These are phyloP conservation scores for Macadamia tetraphylla DNA, from an alignment of 164 flowering plant species.

Conservation along the genomic window DNA sequence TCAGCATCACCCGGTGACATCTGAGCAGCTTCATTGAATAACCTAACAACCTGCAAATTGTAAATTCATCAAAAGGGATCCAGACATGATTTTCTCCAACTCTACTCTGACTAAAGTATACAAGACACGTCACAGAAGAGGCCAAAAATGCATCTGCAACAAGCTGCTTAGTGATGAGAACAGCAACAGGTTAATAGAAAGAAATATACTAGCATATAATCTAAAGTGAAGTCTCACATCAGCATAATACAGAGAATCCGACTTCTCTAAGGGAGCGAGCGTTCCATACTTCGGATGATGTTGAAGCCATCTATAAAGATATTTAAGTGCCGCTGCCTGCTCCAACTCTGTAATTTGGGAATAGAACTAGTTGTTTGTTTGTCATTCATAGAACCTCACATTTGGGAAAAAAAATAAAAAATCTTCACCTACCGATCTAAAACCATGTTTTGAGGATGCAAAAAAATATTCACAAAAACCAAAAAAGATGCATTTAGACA, in stretches of 20 bases:
- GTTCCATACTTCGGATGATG: constrained; percentile 82
- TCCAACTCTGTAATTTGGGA: constrained; percentile 69
- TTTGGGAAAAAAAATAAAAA: background rate
- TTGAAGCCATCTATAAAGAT: constrained; percentile 81
- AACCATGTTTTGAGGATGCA: background rate
- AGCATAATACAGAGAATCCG: constrained; percentile 67
- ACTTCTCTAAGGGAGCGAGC: constrained; percentile 50
- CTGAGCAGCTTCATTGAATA: constrained; percentile 85
- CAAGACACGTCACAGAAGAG: background rate
- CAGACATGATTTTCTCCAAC: background rate
- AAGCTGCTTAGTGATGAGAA: background rate
- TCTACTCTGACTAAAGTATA: background rate
- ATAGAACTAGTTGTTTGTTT: background rate
- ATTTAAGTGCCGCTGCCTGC: constrained; percentile 84
- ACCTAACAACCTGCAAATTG: constrained; percentile 53
- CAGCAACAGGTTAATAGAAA: background rate
- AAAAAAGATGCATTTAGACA: background rate
- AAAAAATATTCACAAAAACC: background rate
- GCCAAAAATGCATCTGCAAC: background rate
- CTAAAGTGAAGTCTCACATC: constrained; percentile 57
- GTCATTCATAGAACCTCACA: background rate
- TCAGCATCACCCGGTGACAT: constrained; percentile 94
- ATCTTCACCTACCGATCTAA: background rate
- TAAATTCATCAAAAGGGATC: background rate
- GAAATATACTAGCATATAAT: background rate